Conservation (phyloP, 345 rosid species). For the Garcia nutans region DNA sequence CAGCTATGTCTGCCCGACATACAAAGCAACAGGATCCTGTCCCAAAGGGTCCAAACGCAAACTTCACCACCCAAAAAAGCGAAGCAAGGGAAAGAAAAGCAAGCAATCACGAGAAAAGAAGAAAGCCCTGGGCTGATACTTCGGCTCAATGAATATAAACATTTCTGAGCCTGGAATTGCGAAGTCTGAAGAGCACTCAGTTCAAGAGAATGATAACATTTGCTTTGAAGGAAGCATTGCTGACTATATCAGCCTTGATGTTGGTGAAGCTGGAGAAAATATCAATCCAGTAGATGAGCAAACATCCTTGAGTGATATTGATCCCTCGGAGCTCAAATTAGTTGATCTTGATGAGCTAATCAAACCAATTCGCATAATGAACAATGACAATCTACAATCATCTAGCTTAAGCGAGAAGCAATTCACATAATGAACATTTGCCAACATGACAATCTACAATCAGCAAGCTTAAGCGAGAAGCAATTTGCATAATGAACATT, state of each 20-base stretch:
- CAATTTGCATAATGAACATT: constrained; percentile 52
- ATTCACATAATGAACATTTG: constrained; percentile 48
- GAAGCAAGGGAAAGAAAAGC: constrained; percentile 58
- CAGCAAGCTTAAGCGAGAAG: background rate
- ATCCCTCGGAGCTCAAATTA: constrained; percentile 29
- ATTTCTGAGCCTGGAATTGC: constrained; percentile 34
- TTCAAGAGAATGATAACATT: constrained; percentile 23
- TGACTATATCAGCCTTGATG: constrained; percentile 56
- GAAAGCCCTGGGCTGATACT: constrained; percentile 62
- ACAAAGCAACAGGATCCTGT: constrained; percentile 76
- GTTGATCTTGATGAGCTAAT: constrained; percentile 51
- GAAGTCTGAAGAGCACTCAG: constrained; percentile 28
- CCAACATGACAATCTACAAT: too few relatives aligned
- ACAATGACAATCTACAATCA: background rate
- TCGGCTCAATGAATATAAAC: constrained; percentile 38
- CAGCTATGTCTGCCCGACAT: constrained; percentile 76
- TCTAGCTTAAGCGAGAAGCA: background rate
- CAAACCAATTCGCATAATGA: constrained; percentile 60
- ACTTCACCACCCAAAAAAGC: constrained; percentile 83
- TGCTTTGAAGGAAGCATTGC: constrained; percentile 33
- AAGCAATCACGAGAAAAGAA: constrained; percentile 49
- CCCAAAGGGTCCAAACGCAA: constrained; percentile 81
- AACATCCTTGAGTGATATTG: constrained; percentile 28
- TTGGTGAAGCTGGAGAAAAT: constrained; percentile 49
- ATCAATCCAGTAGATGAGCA: constrained; percentile 25